Base-by-base conservation (phyloP, 2,329 filamentous ascomycete species). In the Esteya vermicola region DNA sequence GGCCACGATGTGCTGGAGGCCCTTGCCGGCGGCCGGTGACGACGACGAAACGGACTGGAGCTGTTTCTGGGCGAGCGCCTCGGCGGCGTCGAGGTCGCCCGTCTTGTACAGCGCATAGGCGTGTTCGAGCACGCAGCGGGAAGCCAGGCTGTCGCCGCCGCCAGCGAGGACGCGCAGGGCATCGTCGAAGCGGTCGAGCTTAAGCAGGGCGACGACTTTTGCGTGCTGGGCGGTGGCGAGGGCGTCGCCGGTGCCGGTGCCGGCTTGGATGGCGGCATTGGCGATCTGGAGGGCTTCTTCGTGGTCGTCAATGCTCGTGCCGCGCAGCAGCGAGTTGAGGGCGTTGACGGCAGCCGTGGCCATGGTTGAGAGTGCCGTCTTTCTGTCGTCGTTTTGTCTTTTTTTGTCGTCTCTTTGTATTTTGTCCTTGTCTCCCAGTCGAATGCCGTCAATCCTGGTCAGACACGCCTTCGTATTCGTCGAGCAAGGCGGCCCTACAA, bases 61-160 rank as follows among this genome's bases (percentile, higher is more conserved):
- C 14, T 10, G 3, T 27, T 9, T 21, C 14, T 7, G 42, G 10
- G 48, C 48, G 10, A 62, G 46, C 3, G 54, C 57, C 21, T 70
- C 67, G 18, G 84, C 83, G 42, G 79, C 77, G 18, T 69, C 63
- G 1, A 85, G 68, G 47, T 76, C 68, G 20, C 82, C 81, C 1
- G 74, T 71, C 63, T 88, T 91, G 62, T 91, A 93, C 18, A 88
- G 68, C n/a, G 81, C 79, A 62, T 93, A 93, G 3, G 81, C 74
- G 54, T 78, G 78, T 57, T 88, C 84, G 33, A 88, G 65, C 14
- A 61, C 53, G 48, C 78, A 83, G 42, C 61, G 60, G 30, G 70
- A 62, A 53, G 78, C 72, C 42, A 88, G 60, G 47, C 62, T 64
- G 43, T 71, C 64, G 36, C 76, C 75, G 16, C 67, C 75, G 27